Evolutionary conservation across 176 grass and related monocot genomes (phyloP), one percentile per base, ranked within the genome.

Genomic region (Oryza glumipatula): DNA sequence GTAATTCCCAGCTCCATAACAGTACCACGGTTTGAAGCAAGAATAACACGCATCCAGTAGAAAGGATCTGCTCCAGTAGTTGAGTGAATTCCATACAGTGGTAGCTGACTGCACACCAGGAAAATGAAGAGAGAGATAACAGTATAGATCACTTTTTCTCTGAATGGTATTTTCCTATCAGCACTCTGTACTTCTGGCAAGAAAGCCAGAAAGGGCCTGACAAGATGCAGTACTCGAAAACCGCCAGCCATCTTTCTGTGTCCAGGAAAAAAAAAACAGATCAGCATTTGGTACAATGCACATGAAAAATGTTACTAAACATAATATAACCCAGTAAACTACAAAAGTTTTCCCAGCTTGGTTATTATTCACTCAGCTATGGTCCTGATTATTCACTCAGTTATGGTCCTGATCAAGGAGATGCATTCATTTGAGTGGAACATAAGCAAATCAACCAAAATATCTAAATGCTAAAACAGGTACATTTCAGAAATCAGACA

Each of bases 41-140:
- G 92, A 76, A 94, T 94, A 79, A 91, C 92, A 88, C 92, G 89
- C 89, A 94, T 94, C 92, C 92, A 94, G 71, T 94, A 94, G 79
- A 94, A 91, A 77, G 92, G 92, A 79, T 94, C 92, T 21, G 89
- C 92, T 46, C 92, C 89, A 7, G 89, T 94, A 21, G 87, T 92
- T 19, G 92, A 94, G 61, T 94, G 92, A 69, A 94, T 91, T 77
- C 92, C 92, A 91, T 94, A 92, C 16, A 94, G 84, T 0, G 92
- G 89, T 44, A 94, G 92, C 84, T 94, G 92, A 54, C 92, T 94
- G 84, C 92, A 94, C 22, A 92, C 92, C 24, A 94, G 84, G 76
- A 94, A 92, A 68, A 94, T 94, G 56, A 91, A 94, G 47, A 94
- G 89, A 41, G 92, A 83, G 44, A 94, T 92, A n/a, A 94, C 89